phyloP scores from a whole-genome alignment of 176 grass and related monocot species.

The Urochloa ruziziensis region DNA sequence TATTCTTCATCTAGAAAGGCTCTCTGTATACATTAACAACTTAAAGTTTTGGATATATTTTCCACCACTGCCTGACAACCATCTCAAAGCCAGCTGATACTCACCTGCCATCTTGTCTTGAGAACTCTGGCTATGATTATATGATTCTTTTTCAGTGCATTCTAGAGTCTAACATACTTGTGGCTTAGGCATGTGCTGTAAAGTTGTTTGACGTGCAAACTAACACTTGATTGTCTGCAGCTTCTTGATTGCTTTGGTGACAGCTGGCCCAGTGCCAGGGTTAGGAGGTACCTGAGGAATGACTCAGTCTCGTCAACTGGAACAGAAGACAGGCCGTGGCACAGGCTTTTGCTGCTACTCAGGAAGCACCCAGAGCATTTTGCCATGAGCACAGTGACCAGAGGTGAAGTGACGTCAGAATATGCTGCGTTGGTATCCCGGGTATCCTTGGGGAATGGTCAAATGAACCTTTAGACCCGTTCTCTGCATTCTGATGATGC shows the following conservation, averaged over 20 bases:
- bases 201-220: neutral
- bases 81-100: neutral
- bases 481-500: neutral
- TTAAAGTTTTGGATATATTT: neutral
- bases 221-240: conserved; percentile 38
- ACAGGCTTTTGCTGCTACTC: conserved; percentile 49
- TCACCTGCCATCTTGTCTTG: neutral
- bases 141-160: neutral
- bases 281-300: conserved; percentile 44
- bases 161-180: neutral
- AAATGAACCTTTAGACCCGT: neutral
- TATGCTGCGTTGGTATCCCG: conserved; percentile 48
- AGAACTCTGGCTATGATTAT: neutral
- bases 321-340: conserved; percentile 48
- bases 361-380: conserved; percentile 62
- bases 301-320: conserved; percentile 34
- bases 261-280: conserved; percentile 37
- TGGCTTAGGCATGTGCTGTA: neutral
- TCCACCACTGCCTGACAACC: no score
- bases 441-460: neutral
- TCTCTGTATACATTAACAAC: neutral
- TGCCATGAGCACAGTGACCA: conserved; percentile 38
- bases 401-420: conserved; percentile 42
- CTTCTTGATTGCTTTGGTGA: conserved; percentile 41
- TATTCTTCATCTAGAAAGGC: neutral